Evolutionary conservation across 1,139 yeast genomes (phyloP), one percentile per base, ranked within the genome.

Genomic region (Taphrina confusa): DNA sequence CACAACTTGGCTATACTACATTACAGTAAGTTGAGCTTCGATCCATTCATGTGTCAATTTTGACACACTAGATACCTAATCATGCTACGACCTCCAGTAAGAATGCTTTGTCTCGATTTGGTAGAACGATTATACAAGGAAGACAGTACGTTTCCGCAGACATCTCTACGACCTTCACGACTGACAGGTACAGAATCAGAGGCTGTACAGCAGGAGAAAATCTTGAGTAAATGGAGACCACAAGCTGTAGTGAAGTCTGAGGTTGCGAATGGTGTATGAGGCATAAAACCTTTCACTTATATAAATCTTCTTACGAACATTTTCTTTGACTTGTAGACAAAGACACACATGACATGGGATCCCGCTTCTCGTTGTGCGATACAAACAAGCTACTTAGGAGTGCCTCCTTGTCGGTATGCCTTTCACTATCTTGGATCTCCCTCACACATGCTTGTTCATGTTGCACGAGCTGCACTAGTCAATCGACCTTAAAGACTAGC

Each of bases 1-100:
- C 83, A 33, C 79, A 83, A 60, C 76, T 92, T 22, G 98, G 97
- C 0, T 58, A 62, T 36, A 62, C 64, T 31, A 65, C 69, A 3
- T 14, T 66, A 36, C 66, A 63, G 67, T 63, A 62, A 28, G 64
- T 37, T 11, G n/a, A n/a, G n/a, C n/a, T n/a, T n/a, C n/a, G n/a
- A n/a, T n/a, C n/a, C n/a, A n/a, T n/a, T n/a, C n/a, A n/a, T n/a
- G n/a, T n/a, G 25, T 37, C n/a, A 5, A 37, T 9, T 18, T n/a
- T 25, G 9, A 42, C 31, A 20, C 31, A 23, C 12, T 39, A 65
- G 67, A 31, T 67, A 85, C 69, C 74, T 94, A 66, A 81, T 90
- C 62, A 87, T 89, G 91, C 87, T 88, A 70, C 80, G 96, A 66
- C 97, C 97, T 0, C 97, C 98, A 0, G 82, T 83, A 28, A 82